Percentiles rank a stretch among this genome's conserved stretches.
phyloP scores from a whole-genome alignment of 371 early-diverging fungal genomes.

The Aphelidium insulamus region DNA sequence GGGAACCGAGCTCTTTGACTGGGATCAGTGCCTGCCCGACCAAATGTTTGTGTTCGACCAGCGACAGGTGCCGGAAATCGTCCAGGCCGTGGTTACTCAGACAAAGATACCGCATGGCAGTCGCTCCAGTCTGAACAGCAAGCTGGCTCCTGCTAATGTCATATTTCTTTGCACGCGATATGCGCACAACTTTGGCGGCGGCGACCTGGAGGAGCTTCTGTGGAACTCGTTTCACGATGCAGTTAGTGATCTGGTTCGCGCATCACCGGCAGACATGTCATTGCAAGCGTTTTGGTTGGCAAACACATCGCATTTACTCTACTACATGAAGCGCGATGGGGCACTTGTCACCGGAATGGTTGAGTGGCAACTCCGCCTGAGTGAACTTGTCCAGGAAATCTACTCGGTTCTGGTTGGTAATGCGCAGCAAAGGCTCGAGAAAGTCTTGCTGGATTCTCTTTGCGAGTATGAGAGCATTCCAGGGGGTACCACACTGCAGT shows the following conservation, averaged over 20 bases:
- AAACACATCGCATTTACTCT: conserved; percentile 43
- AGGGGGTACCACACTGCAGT: conserved; percentile 30
- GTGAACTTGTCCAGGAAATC: conserved; percentile 39
- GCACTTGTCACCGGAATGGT: conserved; percentile 35
- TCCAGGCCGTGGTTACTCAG: conserved; percentile 37
- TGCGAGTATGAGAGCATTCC: conserved; percentile 46
- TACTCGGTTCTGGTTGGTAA: conserved; percentile 30
- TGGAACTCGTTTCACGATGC: neutral
- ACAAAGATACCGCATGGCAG: conserved; percentile 22
- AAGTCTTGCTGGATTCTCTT: conserved; percentile 32
- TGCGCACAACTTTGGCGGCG: conserved; percentile 48
- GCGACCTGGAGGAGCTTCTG: conserved; percentile 42
- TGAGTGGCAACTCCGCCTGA: conserved; percentile 29
- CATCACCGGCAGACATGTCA: conserved; percentile 14
- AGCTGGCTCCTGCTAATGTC: conserved; percentile 55
- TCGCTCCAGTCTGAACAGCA: conserved; percentile 7
- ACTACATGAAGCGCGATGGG: conserved; percentile 53
- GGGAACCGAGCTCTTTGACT: no score
- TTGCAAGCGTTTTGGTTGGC: conserved; percentile 57
- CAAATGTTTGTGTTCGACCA: conserved; percentile 78
- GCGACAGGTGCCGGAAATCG: conserved; percentile 35
- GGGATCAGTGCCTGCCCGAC: conserved; percentile 50
- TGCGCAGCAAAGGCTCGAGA: conserved; percentile 26
- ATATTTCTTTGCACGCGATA: conserved; percentile 67
- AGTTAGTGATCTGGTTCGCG: conserved; percentile 5